Base-by-base conservation (phyloP, 805 yeast species). In the Komagataella pastoris region DNA sequence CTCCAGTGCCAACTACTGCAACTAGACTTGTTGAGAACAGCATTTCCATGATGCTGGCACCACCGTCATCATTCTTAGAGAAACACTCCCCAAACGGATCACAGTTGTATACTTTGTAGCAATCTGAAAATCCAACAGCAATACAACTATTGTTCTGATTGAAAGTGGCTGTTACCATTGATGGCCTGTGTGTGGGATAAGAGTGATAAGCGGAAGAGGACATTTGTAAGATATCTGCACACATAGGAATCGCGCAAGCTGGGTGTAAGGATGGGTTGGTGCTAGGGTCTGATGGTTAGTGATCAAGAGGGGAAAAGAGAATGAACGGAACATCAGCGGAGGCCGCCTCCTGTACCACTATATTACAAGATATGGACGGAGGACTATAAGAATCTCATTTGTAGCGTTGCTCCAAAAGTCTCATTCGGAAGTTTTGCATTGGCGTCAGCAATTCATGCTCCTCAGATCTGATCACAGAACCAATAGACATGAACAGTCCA, bases 401-500 rank as follows among this genome's bases (percentile, higher is more conserved):
- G 14, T 30, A 30, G 14, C 40, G 40, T 14, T 30, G 40, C 14
- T 30, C 40, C 40, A 30, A 30, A 30, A 30, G n/a, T 30, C 2
- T 30, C 40, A 30, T 10, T 10, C 51, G 52, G 53, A 19, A 58
- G 44, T 17, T 52, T 52, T 46, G 61, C 56, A 6, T 54, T 54
- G n/a, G 49, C 7, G 30, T 58, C 56, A 23, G 62, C 65, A 49
- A 10, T 30, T 30, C 40, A 10, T 30, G 40, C 40, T 68, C 68
- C 56, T 87, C 96, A 49, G 91, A 83, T 72, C 96, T 80, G 56
- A 87, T 87, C 17, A 87, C 89, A 8, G 96, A 87, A 44, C 99
- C 98, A 58, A 91, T 85, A 47, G 95, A 85, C 98, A 91, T 90
- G 68, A 91, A 88, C 59, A 91, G 76, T 46, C 97, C 97, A 68